A percentile compares a stretch with the other conserved stretches of the same genome.
Evolutionary conservation across 495 filamentous ascomycete genomes (phyloP).

Genomic region (Trichoderma orchidacearum): DNA sequence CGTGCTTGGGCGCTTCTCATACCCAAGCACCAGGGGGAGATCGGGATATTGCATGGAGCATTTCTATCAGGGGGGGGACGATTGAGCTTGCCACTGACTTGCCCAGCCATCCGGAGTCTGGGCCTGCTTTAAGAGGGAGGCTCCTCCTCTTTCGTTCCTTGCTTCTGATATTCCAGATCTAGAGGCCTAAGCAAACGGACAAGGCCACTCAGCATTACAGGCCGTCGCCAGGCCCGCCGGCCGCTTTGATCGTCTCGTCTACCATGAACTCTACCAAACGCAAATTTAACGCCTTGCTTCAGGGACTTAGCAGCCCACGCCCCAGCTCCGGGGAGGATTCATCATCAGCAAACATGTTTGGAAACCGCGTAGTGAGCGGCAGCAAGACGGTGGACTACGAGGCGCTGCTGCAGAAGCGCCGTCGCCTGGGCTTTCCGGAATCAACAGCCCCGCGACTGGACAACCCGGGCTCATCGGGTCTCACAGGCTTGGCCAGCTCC

Average conservation of each 20-base stretch:
- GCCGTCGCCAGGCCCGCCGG: not conserved
- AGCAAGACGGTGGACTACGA: constrained; percentile 6
- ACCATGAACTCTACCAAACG: constrained; percentile 43
- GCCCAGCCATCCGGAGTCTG: too few relatives aligned
- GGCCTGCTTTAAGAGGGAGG: too few relatives aligned
- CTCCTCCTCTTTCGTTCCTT: not conserved
- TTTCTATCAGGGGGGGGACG: too few relatives aligned
- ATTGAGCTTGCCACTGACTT: too few relatives aligned
- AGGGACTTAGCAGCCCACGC: constrained; percentile 30
- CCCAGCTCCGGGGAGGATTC: constrained; percentile 7
- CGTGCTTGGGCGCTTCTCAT: not conserved
- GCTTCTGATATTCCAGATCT: not conserved
- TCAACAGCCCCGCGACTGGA: not conserved
- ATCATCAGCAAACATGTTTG: constrained; percentile 1
- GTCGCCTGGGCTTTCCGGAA: constrained; percentile 1
- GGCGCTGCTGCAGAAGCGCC: constrained; percentile 1
- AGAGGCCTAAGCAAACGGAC: not conserved
- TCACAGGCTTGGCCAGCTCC: not conserved
- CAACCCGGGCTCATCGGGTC: not conserved
- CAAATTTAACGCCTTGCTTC: constrained; percentile 42
- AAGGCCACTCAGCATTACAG: not conserved
- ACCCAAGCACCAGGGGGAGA: too few relatives aligned
- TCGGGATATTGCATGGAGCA: too few relatives aligned
- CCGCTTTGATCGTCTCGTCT: not conserved
- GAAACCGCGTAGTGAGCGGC: constrained; percentile 8